A percentile compares a stretch with the other conserved stretches of the same genome.
phyloP scores from a whole-genome alignment of 2,329 filamentous ascomycete genomes.

The Ciborinia camelliae region DNA sequence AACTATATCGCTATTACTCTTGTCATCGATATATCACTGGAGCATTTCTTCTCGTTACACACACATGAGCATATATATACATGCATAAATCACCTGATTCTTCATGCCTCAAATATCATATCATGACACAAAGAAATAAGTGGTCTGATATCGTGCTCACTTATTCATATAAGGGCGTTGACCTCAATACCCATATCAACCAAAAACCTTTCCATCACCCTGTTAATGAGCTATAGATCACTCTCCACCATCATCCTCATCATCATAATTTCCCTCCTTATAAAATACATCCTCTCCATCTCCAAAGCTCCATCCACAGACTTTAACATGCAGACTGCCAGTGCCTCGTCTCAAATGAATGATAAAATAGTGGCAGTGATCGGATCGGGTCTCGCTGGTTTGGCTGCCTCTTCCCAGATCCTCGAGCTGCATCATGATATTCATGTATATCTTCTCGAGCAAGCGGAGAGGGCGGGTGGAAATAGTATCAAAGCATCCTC shows the following conservation, averaged over 20 bases:
- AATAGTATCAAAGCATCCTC: slow-evolving; percentile 67
- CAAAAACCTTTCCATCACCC: not conserved
- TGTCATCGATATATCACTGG: not conserved
- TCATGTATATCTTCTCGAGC: slow-evolving; percentile 56
- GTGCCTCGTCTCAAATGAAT: not conserved
- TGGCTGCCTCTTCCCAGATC: slow-evolving; percentile 57
- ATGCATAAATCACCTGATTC: not conserved
- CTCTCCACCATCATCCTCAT: not conserved
- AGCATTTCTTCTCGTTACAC: no score
- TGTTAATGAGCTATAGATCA: not conserved
- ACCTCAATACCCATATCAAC: not conserved
- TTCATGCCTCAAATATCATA: not conserved
- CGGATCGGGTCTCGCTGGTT: slow-evolving; percentile 62
- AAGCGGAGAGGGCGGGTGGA: slow-evolving; percentile 56
- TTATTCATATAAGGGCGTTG: not conserved
- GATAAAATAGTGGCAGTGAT: slow-evolving; percentile 51
- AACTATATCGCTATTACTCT: no score
- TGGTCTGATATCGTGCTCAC: slow-evolving; percentile 1
- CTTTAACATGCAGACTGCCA: not conserved
- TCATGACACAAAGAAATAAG: not conserved
- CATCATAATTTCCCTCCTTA: not conserved
- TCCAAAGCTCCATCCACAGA: not conserved
- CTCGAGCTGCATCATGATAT: slow-evolving; percentile 45
- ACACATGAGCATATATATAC: not conserved
- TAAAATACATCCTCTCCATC: not conserved